phyloP scores from a whole-genome alignment of 2,329 filamentous ascomycete species.

The Aureobasidium pullulans region DNA sequence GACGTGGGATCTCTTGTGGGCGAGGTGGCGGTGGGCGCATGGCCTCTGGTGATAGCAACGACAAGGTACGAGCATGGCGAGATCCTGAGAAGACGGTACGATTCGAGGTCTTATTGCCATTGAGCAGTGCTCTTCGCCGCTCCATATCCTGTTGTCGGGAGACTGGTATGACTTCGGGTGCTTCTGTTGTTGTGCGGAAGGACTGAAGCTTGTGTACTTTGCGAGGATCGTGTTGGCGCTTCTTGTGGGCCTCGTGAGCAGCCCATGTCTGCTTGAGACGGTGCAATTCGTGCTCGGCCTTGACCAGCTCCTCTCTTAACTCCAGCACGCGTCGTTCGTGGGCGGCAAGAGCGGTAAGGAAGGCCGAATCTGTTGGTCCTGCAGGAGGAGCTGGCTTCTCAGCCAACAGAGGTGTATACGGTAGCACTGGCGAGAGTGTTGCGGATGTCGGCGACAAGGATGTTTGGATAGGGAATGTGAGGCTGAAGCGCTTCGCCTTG shows the following conservation, averaged over 20 bases:
- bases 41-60: conserved; percentile 64
- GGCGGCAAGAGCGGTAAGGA: conserved; percentile 83
- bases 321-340: conserved; percentile 89
- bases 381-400: conserved; percentile 42
- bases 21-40: conserved; percentile 10
- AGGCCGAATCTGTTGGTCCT: conserved; percentile 38
- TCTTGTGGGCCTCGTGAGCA: conserved; percentile 66
- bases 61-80: conserved; percentile 60
- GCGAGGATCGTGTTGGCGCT: conserved; percentile 56
- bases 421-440: conserved; percentile 24
- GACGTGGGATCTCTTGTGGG: background rate
- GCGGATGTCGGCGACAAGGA: conserved; percentile 25
- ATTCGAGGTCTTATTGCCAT: conserved; percentile 39
- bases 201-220: conserved; percentile 53
- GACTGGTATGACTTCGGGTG: background rate
- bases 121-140: conserved; percentile 61
- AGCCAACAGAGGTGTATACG: conserved; percentile 21
- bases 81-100: conserved; percentile 57
- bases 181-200: conserved; percentile 33
- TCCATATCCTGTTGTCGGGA: conserved; percentile 55
- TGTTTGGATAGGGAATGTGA: conserved; percentile 43
- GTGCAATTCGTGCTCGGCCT: conserved; percentile 69
- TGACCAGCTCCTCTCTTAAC: conserved; percentile 77
- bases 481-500: conserved; percentile 37
- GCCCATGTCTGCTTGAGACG: conserved; percentile 80